Evolutionary conservation across 345 rosid genomes (phyloP).

Genomic region (Alliaria petiolata): DNA sequence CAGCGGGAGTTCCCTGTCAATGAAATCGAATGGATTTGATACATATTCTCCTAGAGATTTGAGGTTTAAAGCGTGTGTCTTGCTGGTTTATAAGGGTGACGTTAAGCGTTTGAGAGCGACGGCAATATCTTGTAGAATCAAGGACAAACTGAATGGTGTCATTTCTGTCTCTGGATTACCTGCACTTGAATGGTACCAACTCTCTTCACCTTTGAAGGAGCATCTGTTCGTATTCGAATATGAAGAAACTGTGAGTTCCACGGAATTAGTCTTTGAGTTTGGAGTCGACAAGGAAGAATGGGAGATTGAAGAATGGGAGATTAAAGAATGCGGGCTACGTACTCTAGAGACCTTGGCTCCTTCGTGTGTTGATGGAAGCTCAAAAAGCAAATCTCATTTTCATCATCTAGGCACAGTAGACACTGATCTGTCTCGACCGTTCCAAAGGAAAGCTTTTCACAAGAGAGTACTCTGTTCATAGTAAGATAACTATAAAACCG

Average conservation of each 20-base stretch:
- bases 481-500: background rate
- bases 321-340: background rate
- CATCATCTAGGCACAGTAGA: no score
- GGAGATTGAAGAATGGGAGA: no score
- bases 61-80: background rate
- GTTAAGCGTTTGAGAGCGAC: background rate
- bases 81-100: background rate
- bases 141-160: background rate
- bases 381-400: background rate
- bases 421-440: no score
- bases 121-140: background rate
- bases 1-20: background rate
- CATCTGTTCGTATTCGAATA: background rate
- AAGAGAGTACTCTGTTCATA: no score
- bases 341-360: background rate
- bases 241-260: background rate
- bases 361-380: background rate
- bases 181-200: background rate
- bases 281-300: rapidly evolving
- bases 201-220: background rate
- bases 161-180: background rate
- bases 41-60: background rate
- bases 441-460: no score
- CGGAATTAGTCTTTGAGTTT: background rate
- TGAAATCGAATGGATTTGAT: background rate